Evolutionary conservation across 139 green algal genomes (phyloP), one percentile per base, ranked within the genome.

Genomic region (Ettlia oleoabundans): DNA sequence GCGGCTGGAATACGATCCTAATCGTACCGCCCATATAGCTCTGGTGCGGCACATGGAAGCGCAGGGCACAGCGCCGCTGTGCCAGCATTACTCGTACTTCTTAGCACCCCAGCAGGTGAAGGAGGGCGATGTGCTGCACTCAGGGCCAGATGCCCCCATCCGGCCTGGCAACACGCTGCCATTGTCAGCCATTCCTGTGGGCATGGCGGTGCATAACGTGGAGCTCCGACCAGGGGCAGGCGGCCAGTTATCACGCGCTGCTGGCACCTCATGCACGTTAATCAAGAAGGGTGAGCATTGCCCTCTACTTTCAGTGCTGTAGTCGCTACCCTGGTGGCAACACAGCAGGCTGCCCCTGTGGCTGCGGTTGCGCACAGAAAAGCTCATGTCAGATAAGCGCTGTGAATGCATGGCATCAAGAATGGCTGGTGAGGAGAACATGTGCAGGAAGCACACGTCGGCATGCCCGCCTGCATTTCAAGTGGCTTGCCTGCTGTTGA

Each of bases 1-100:
- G 86, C 87, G 96, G 0, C 82, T 99, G 9, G 96, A 99, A 83
- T 95, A 96, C 75, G 96, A 99, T 85, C 96, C 96, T n/a, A 97
- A 97, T 84, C 86, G 96, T 37, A 92, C 84, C 35, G 94, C 92
- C 13, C 93, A 91, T 79, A 96, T 99, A 38, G 96, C 94, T 28
- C 90, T 98, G 18, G 73, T 97, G 21, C 84, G 93, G 55, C 93
- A 97, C 75, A 75, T 86, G 51, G 69, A 33, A 26, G 42, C 76
- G 33, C 33, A 63, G 21, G 35, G 33, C n/a, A n/a, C 33, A 19
- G 75, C 35, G 18, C 22, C 86, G 66, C 61, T 66, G 76, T 53
- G 41, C 40, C 32, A 86, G 47, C 55, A 82, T 64, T 84, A 76
- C 37, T 78, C 76, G 8, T 98, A 98, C 87, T 86, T 97, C 37